phyloP scores from a whole-genome alignment of 1,139 yeast species.

The Wickerhamomyces sp. region DNA sequence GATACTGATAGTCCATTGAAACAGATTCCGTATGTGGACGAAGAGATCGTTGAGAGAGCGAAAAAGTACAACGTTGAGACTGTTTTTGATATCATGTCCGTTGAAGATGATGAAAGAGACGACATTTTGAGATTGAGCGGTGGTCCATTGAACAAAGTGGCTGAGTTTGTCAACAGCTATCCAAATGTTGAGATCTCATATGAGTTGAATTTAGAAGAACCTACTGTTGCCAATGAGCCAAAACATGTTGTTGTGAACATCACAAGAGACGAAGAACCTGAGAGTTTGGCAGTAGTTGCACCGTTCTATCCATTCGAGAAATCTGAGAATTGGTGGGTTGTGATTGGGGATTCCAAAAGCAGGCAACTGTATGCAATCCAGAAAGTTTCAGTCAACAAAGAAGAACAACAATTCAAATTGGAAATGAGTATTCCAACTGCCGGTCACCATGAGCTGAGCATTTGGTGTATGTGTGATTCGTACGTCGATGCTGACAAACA shows the following conservation, averaged over 20 bases:
- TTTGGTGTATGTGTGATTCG: slow-evolving; percentile 91
- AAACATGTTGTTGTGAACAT: slow-evolving; percentile 46
- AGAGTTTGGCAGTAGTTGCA: slow-evolving; percentile 55
- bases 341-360: slow-evolving; percentile 61
- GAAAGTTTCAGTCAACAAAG: slow-evolving; percentile 51
- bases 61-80: slow-evolving; percentile 52
- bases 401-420: slow-evolving; percentile 47
- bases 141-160: slow-evolving; percentile 54
- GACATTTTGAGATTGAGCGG: slow-evolving; percentile 50
- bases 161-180: slow-evolving; percentile 82
- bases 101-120: slow-evolving; percentile 77
- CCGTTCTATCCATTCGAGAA: slow-evolving; percentile 52
- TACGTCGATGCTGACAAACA: slow-evolving; percentile 91
- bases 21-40: slow-evolving; percentile 71
- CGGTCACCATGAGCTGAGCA: slow-evolving; percentile 56
- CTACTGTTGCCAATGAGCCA: slow-evolving; percentile 40
- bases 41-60: slow-evolving; percentile 55
- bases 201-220: slow-evolving; percentile 35
- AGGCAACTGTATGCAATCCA: slow-evolving; percentile 72
- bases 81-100: slow-evolving; percentile 78
- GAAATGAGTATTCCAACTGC: slow-evolving; percentile 53
- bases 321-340: slow-evolving; percentile 83
- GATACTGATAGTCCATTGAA: slow-evolving; percentile 71
- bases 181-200: slow-evolving; percentile 78
- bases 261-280: slow-evolving; percentile 72